These are phyloP conservation scores for Saccharomyces hybrid DNA, from an alignment of 1,139 yeast genomes.

Conservation along the genomic window DNA sequence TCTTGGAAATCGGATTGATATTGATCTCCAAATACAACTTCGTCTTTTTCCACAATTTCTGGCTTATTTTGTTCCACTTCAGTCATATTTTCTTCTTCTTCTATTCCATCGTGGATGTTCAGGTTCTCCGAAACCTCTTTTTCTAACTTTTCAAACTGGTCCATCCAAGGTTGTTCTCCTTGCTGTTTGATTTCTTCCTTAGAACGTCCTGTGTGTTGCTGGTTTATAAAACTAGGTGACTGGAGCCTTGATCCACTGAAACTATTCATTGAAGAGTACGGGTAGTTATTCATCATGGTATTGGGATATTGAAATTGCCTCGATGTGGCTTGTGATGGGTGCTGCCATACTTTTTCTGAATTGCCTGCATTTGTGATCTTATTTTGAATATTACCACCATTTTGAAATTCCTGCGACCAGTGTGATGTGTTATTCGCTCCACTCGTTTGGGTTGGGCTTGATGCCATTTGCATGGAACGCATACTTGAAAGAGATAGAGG, in stretches of 20 bases:
- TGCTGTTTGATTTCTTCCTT: not conserved
- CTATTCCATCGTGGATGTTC: constrained; percentile 21
- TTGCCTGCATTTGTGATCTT: not conserved
- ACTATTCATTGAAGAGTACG: not conserved
- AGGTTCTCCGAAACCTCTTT: constrained; percentile 33
- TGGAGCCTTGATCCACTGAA: not conserved
- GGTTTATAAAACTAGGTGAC: not conserved
- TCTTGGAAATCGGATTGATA: constrained; percentile 68
- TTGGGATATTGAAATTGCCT: not conserved
- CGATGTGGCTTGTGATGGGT: not conserved
- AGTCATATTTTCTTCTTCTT: constrained; percentile 3
- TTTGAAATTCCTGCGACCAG: constrained; percentile 14
- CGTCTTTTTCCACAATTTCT: constrained; percentile 23
- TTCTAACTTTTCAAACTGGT: constrained; percentile 74
- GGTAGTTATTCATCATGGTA: not conserved
- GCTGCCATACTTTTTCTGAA: not conserved
- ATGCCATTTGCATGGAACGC: not conserved
- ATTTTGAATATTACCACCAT: not conserved
- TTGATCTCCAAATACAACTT: constrained; percentile 46
- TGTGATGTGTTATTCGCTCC: constrained; percentile 3
- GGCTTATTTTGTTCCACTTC: constrained; percentile 14
- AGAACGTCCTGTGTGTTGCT: not conserved
- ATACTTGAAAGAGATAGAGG: not conserved
- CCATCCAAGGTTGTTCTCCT: constrained; percentile 55
- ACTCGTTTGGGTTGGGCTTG: not conserved